Evolutionary conservation across 371 early-diverging fungal genomes (phyloP).

Genomic region (Dinochytrium kinnereticum): DNA sequence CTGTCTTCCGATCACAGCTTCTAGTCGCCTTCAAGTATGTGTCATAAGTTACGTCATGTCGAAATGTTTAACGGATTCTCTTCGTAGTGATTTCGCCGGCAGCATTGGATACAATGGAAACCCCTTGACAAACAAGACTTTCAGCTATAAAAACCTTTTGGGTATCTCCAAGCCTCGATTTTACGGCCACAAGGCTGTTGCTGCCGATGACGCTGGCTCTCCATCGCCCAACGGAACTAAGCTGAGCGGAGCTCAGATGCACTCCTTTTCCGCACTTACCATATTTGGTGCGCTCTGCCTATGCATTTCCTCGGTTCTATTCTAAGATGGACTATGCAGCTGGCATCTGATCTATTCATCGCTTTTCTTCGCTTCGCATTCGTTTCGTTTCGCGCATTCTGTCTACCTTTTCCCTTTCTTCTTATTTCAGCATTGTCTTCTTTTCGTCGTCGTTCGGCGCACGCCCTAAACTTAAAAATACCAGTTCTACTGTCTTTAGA

Average conservation of each 20-base stretch:
- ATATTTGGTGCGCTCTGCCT: neutral
- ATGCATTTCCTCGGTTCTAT: too few relatives aligned
- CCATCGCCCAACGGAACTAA: neutral
- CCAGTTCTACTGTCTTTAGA: neutral
- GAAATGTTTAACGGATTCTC: neutral
- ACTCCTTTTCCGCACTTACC: neutral
- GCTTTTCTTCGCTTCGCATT: neutral
- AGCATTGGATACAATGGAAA: neutral
- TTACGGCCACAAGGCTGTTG: constrained; percentile 8
- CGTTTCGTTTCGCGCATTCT: neutral
- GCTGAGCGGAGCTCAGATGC: neutral
- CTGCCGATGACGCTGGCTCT: neutral
- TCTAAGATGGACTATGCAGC: too few relatives aligned
- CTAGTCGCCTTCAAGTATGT: constrained; percentile 12
- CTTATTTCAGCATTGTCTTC: neutral
- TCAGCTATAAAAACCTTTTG: neutral
- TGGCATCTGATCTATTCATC: too few relatives aligned
- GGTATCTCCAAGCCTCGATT: constrained; percentile 12
- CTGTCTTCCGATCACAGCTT: constrained; percentile 19
- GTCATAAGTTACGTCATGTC: neutral
- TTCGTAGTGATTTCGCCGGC: constrained; percentile 4
- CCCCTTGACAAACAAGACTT: neutral
- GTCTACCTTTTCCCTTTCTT: neutral
- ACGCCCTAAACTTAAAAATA: too few relatives aligned
- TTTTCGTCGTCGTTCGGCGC: neutral